Evolutionary conservation across 345 rosid genomes (phyloP).

Genomic region (Hibiscus mutabilis): DNA sequence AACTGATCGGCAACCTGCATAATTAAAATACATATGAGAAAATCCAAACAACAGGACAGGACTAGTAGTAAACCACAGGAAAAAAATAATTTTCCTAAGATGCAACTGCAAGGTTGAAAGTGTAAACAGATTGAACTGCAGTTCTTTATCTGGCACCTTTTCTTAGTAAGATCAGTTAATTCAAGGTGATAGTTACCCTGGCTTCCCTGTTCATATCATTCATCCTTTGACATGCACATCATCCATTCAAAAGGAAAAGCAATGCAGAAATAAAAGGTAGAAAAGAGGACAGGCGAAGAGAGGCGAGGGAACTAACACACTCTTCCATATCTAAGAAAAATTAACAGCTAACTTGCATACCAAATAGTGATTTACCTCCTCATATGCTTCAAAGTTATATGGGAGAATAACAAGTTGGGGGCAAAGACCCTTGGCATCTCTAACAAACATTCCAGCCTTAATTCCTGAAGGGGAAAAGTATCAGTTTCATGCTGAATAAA

Average conservation of each 20-base stretch:
- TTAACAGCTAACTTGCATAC: neutral
- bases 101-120: neutral
- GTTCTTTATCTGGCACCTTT: neutral
- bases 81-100: neutral
- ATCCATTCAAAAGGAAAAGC: neutral
- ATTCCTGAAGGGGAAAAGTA: constrained; percentile 39
- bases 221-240: neutral
- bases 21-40: constrained; percentile 12
- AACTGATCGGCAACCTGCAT: constrained; percentile 91
- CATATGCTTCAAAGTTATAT: constrained; percentile 84
- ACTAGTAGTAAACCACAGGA: neutral
- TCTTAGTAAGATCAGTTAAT: neutral
- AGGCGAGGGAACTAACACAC: neutral
- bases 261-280: neutral
- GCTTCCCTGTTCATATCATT: neutral
- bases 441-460: constrained; percentile 89
- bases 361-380: constrained; percentile 45
- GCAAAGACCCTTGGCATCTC: constrained; percentile 84
- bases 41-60: neutral
- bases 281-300: neutral
- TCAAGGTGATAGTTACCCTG: neutral
- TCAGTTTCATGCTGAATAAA: constrained; percentile 11
- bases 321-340: neutral
- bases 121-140: neutral
- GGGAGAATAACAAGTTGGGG: constrained; percentile 79